phyloP scores from a whole-genome alignment of 306 rosid species.

The Quercus bicolor region DNA sequence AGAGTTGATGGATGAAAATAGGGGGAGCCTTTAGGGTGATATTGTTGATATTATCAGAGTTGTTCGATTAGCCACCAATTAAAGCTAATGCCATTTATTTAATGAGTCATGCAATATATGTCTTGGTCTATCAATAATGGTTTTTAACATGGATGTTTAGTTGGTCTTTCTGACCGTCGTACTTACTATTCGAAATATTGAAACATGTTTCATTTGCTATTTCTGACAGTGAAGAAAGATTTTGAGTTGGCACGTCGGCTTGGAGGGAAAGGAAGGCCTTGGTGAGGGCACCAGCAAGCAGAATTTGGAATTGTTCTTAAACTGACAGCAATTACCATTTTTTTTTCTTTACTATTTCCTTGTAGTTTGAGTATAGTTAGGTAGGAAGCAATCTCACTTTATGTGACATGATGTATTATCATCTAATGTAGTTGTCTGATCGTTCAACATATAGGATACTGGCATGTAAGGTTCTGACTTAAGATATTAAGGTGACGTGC shows the following conservation, averaged over 20 bases:
- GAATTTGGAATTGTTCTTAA: slow-evolving; percentile 9
- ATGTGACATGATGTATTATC: not conserved
- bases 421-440: not conserved
- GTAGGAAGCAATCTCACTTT: slow-evolving; percentile 7
- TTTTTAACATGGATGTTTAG: not conserved
- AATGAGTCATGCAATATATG: not conserved
- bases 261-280: slow-evolving; percentile 63
- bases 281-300: slow-evolving; percentile 38
- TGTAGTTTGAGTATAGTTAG: slow-evolving; percentile 11
- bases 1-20: not conserved
- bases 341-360: not conserved
- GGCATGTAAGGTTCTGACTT: not conserved
- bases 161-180: not conserved
- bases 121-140: not conserved
- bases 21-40: not conserved
- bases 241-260: slow-evolving; percentile 84
- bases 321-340: not conserved
- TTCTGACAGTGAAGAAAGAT: slow-evolving; percentile 78
- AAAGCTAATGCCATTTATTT: not conserved
- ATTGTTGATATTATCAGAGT: not conserved
- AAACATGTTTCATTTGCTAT: slow-evolving; percentile 16
- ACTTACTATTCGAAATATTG: not conserved
- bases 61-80: not conserved
- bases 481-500: not conserved
- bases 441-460: not conserved